phyloP scores from a whole-genome alignment of 495 filamentous ascomycete genomes.

The Annulohypoxylon maeteangense region DNA sequence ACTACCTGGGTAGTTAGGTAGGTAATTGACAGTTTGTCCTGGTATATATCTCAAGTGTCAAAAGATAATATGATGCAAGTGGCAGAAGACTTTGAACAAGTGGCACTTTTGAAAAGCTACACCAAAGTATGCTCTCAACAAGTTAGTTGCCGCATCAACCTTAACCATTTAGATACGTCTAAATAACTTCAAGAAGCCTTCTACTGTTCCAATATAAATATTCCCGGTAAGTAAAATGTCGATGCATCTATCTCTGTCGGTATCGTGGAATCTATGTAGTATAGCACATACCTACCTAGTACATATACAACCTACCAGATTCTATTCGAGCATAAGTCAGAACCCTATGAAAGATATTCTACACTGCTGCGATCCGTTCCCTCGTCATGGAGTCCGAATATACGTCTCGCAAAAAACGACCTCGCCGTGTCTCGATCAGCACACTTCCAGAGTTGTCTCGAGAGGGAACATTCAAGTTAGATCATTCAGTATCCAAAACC shows the following conservation, averaged over 20 bases:
- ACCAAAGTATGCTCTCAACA: not conserved
- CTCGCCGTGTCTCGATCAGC: slow-evolving; percentile 11
- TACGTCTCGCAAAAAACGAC: not conserved
- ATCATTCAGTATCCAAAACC: not conserved
- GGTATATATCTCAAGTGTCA: not conserved
- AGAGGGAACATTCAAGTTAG: not conserved
- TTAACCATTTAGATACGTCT: not conserved
- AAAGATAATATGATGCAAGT: not conserved
- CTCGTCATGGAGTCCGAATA: not conserved
- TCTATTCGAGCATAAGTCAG: too few relatives aligned
- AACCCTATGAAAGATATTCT: too few relatives aligned
- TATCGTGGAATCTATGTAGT: too few relatives aligned
- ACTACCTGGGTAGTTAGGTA: too few relatives aligned
- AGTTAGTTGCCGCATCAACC: not conserved
- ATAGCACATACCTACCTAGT: too few relatives aligned
- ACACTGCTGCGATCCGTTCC: not conserved
- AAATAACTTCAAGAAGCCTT: not conserved
- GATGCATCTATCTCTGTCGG: too few relatives aligned
- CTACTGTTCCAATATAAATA: not conserved
- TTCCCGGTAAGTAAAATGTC: not conserved
- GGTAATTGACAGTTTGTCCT: not conserved
- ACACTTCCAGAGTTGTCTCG: not conserved
- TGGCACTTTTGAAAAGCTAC: too few relatives aligned
- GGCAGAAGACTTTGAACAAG: not conserved
- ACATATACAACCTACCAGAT: too few relatives aligned